Base-by-base conservation (phyloP, 345 rosid genomes). In the Draba incana region DNA sequence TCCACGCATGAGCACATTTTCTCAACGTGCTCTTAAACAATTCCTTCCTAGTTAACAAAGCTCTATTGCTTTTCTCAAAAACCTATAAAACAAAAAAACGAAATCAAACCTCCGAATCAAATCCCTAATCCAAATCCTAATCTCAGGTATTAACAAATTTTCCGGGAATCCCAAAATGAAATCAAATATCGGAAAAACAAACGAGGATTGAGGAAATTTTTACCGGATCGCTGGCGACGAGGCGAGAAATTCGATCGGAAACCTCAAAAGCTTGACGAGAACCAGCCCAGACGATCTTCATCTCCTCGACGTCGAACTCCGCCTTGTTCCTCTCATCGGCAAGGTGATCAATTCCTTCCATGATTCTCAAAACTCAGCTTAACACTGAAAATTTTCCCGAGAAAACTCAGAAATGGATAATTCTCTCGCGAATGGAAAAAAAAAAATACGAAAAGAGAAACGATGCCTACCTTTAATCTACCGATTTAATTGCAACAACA, bases 241-340 rank as follows among this genome's bases (percentile, higher is more conserved):
- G 92, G 43, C 96, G 92, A 58, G 96, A 75, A 7, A 94, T 78
- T 57, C 98, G 96, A 78, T 94, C 96, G 58, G 90, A 80, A 77
- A 88, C 76, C 64, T 95, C 92, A 39, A 82, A 81, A 78, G 79
- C 86, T 47, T 83, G 88, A 64, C 81, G 92, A 14, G 99, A 95
- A 38, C 99, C 96, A 14, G 92, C 97, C 99, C 99, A 95, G 55
- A 84, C 88, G 85, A 95, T 70, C 85, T 95, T 95, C 97, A 95
- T 88, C 44, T 82, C 87, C 3, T 89, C 92, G 43, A 95, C 93
- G 39, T 89, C 92, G 74, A 95, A 92, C 72, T 84, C 81, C 0
- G 94, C 87, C 80, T 72, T 86, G 80, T 50, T 83, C 80, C 98
- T 83, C 87, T 95, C 99, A 8, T 70, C 80, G 14, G 85, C 90